A percentile compares a stretch with the other conserved stretches of the same genome.
phyloP scores from a whole-genome alignment of 306 rosid genomes.

The Quercus parvula region DNA sequence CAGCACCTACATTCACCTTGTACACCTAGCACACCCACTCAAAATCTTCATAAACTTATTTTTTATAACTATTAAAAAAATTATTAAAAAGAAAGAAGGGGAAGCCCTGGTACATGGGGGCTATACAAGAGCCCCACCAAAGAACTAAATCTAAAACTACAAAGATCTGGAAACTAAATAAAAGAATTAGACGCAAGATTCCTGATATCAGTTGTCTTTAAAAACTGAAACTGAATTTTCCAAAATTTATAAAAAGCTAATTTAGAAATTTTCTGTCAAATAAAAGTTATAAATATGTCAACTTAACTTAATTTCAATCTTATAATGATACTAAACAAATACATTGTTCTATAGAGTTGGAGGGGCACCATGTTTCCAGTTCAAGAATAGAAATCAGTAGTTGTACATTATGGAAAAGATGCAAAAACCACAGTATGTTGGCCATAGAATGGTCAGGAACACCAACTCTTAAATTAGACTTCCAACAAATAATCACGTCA shows the following conservation, averaged over 20 bases:
- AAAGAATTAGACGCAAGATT: too few relatives aligned
- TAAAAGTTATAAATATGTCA: not conserved
- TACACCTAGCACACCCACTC: not conserved
- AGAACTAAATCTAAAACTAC: too few relatives aligned
- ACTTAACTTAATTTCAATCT: not conserved
- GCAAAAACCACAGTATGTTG: not conserved
- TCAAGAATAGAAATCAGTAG: not conserved
- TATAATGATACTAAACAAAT: not conserved
- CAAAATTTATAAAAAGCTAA: not conserved
- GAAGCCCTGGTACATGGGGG: too few relatives aligned
- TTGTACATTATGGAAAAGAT: not conserved
- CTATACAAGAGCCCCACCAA: too few relatives aligned
- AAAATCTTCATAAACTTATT: not conserved
- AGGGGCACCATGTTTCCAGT: not conserved
- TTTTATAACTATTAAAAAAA: too few relatives aligned
- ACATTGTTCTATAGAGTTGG: not conserved
- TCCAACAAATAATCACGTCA: not conserved
- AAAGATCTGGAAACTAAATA: too few relatives aligned
- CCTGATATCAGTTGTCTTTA: not conserved
- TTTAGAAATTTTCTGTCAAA: not conserved
- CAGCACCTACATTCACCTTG: not conserved
- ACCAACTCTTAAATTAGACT: not conserved
- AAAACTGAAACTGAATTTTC: not conserved
- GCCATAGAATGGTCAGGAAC: not conserved
- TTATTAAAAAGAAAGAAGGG: too few relatives aligned